These are phyloP conservation scores for Talaromyces sp. DNA, from an alignment of 2,329 filamentous ascomycete species.

Conservation along the genomic window DNA sequence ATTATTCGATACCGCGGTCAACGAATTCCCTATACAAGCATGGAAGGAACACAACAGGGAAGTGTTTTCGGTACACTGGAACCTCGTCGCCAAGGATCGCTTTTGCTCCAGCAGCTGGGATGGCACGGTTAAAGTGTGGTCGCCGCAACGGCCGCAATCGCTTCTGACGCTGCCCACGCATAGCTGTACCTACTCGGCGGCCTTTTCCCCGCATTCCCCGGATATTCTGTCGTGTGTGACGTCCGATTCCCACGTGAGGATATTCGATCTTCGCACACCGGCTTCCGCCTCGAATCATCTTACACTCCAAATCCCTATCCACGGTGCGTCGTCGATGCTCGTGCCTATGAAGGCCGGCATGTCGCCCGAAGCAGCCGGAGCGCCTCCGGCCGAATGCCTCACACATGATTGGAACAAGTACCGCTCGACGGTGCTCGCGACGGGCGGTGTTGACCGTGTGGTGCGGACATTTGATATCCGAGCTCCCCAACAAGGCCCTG, in stretches of 20 bases:
- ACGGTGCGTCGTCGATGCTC: constrained; percentile 56
- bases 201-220: constrained; percentile 84
- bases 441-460: constrained; percentile 79
- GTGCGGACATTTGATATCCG: constrained; percentile 90
- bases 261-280: constrained; percentile 89
- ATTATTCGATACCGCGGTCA: constrained; percentile 78
- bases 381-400: constrained; percentile 72
- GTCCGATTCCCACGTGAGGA: constrained; percentile 79
- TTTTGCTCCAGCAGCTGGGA: constrained; percentile 95
- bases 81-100: constrained; percentile 80
- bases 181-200: constrained; percentile 88
- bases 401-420: constrained; percentile 99
- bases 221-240: constrained; percentile 81
- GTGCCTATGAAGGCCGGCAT: constrained; percentile 31
- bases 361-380: constrained; percentile 27
- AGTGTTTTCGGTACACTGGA: constrained; percentile 90
- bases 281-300: constrained; percentile 84
- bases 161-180: constrained; percentile 85
- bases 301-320: constrained; percentile 75
- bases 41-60: constrained; percentile 94
- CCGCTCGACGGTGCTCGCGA: constrained; percentile 74
- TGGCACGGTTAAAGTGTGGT: constrained; percentile 94
- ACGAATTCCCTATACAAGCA: constrained; percentile 81
- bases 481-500: constrained; percentile 65
- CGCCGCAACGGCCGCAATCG: constrained; percentile 67